Evolutionary conservation across 345 rosid genomes (phyloP).

Genomic region (Syzygium jambos): DNA sequence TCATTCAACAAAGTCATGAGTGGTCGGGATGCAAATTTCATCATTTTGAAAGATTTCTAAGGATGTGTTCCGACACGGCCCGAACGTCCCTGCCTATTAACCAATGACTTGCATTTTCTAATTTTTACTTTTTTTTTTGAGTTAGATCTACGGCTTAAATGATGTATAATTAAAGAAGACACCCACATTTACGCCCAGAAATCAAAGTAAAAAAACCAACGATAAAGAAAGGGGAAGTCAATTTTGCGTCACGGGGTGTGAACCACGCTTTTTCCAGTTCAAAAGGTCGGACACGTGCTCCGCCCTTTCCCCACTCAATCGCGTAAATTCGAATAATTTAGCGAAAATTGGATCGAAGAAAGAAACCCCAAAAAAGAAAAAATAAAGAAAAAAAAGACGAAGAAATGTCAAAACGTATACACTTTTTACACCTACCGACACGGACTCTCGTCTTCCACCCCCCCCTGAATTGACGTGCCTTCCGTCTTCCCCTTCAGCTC

Average conservation of each 20-base stretch:
- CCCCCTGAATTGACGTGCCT: background rate
- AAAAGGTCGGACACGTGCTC: background rate
- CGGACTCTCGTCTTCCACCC: background rate
- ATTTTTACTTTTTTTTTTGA: background rate
- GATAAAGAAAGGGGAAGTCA: background rate
- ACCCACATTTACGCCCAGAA: background rate
- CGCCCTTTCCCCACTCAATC: background rate
- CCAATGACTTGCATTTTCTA: background rate
- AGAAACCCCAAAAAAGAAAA: background rate
- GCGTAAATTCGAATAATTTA: background rate
- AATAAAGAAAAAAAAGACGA: background rate
- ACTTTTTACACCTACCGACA: background rate
- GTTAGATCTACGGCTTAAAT: background rate
- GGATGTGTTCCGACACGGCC: background rate
- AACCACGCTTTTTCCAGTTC: background rate
- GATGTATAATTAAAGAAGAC: background rate
- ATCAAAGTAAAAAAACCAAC: background rate
- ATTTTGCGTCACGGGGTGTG: background rate
- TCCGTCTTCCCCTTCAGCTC: background rate
- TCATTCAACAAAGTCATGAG: background rate
- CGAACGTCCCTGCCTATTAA: background rate
- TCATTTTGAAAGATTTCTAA: background rate
- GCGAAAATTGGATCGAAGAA: background rate
- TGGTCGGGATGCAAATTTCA: fast-evolving
- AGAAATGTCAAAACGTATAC: background rate